Evolutionary conservation across 441 rosid species (phyloP).

Genomic region (Pelargonium australe): DNA sequence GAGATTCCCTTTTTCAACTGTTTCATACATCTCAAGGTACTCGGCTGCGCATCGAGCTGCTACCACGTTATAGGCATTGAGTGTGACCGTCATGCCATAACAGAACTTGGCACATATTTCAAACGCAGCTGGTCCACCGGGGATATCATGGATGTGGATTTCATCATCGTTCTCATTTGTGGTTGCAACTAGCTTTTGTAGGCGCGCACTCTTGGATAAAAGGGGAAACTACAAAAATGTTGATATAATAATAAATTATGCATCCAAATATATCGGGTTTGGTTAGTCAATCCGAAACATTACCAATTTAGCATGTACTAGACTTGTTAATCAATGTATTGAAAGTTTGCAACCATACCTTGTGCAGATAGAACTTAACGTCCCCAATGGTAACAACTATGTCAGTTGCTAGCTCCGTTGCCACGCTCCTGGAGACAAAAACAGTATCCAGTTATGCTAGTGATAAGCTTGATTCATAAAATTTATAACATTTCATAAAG

Average conservation of each 20-base stretch:
- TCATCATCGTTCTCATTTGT: constrained; percentile 54
- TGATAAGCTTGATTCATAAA: not conserved
- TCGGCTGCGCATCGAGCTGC: constrained; percentile 91
- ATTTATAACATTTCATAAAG: not conserved
- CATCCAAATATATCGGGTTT: not conserved
- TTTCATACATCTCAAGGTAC: constrained; percentile 91
- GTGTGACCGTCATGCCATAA: constrained; percentile 83
- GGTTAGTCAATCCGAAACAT: not conserved
- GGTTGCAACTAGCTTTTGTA: constrained; percentile 56
- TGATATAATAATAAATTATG: constrained; percentile 3
- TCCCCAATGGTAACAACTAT: constrained; percentile 61
- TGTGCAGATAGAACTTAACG: constrained; percentile 77
- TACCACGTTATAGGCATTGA: constrained; percentile 76
- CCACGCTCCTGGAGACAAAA: constrained; percentile 47
- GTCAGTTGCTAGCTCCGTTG: constrained; percentile 74
- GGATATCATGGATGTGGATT: constrained; percentile 53
- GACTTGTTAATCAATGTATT: no score
- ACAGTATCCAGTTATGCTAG: not conserved
- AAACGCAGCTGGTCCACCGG: constrained; percentile 86
- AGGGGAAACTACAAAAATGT: constrained; percentile 71
- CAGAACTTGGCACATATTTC: constrained; percentile 96
- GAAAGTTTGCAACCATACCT: constrained; percentile 35
- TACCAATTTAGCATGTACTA: no score
- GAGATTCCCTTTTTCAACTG: constrained; percentile 70
- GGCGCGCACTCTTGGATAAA: constrained; percentile 65